Conservation (phyloP, 176 grass and related monocot genomes). For the Canna indica region DNA sequence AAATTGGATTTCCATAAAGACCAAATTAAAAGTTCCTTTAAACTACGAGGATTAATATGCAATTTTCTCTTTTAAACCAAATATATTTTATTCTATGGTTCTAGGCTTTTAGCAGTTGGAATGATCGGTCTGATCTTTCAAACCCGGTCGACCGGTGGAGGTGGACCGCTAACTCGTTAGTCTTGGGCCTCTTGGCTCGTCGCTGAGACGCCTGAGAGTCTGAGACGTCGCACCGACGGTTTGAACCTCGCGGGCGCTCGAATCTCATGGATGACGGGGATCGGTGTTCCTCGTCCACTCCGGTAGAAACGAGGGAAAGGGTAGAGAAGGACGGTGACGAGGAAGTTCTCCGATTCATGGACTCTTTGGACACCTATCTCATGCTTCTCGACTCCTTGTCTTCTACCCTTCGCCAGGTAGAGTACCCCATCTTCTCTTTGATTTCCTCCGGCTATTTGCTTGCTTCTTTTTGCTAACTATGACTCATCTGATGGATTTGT, state of each 20-base stretch:
- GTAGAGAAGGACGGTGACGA: slow-evolving; percentile 2
- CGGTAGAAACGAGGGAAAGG: background rate
- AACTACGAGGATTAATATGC: too few species aligned
- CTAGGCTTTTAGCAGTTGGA: too few species aligned
- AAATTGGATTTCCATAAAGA: too few species aligned
- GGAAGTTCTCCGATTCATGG: slow-evolving; percentile 28
- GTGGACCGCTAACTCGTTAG: too few species aligned
- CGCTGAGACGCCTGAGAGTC: too few species aligned
- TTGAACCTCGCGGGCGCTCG: background rate
- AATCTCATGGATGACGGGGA: background rate
- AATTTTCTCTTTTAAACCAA: too few species aligned
- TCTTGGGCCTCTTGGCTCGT: too few species aligned
- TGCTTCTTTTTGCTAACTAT: too few species aligned
- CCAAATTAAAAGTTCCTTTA: too few species aligned
- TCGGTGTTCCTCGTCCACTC: background rate
- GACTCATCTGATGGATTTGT: background rate
- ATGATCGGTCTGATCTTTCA: too few species aligned
- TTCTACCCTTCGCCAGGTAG: slow-evolving; percentile 32
- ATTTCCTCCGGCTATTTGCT: background rate
- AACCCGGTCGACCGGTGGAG: too few species aligned
- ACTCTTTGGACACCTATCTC: slow-evolving; percentile 36
- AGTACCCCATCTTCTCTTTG: background rate
- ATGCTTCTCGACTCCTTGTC: slow-evolving; percentile 26
- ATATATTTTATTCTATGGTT: too few species aligned
- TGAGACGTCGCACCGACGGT: background rate